Percentiles rank a stretch among this genome's conserved stretches.
Conservation (phyloP, 2,329 filamentous ascomycete genomes). For the Elsinoe batatas region DNA sequence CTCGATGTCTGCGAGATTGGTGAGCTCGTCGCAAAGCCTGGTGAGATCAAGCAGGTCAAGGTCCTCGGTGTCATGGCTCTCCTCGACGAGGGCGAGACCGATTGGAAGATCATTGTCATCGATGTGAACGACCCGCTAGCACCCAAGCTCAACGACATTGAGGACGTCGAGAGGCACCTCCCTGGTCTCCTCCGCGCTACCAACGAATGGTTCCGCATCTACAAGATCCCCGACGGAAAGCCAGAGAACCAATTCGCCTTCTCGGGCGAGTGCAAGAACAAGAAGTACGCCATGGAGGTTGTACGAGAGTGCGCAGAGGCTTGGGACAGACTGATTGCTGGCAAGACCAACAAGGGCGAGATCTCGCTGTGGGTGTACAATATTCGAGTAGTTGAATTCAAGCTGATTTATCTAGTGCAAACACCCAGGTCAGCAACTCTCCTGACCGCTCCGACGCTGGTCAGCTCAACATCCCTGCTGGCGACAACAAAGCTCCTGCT, state of each 20-base stretch:
- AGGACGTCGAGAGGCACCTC: constrained; percentile 97
- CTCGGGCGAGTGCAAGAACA: constrained; percentile 99
- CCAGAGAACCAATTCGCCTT: constrained; percentile 99
- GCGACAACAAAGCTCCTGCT: constrained; percentile 71
- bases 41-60: constrained; percentile 99
- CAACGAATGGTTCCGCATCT: constrained; percentile 99
- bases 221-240: constrained; percentile 99
- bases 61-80: constrained; percentile 98
- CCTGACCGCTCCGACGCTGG: constrained; percentile 58
- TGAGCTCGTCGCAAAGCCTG: constrained; percentile 89
- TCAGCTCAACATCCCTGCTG: constrained; percentile 64
- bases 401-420: constrained; percentile 51
- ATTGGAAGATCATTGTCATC: constrained; percentile 99
- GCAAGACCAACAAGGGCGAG: constrained; percentile 69
- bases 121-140: constrained; percentile 96
- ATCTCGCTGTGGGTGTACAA: constrained; percentile 63
- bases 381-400: constrained; percentile 5
- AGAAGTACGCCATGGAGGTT: constrained; percentile 94
- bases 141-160: constrained; percentile 92
- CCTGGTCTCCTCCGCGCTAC: constrained; percentile 93
- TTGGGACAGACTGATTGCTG: constrained; percentile 91
- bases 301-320: constrained; percentile 93
- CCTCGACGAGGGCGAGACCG: constrained; percentile 98
- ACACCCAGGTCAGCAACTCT: constrained; percentile 66
- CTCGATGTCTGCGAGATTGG: constrained; percentile 99